phyloP scores from a whole-genome alignment of 495 filamentous ascomycete genomes.

The Hypomontagnella monticulosa region DNA sequence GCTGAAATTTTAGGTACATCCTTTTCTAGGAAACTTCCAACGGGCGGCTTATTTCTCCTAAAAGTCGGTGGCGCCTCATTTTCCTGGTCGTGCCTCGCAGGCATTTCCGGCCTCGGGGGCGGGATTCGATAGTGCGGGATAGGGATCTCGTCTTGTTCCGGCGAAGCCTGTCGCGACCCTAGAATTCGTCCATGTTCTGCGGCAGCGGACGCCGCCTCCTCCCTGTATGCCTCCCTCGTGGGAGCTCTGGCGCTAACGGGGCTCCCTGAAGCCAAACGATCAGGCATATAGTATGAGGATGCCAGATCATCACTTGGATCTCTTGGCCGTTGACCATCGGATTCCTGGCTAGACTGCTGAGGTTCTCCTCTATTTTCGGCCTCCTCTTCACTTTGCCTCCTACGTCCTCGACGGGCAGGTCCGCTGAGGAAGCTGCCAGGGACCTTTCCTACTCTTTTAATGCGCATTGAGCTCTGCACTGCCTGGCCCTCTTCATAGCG shows the following conservation, averaged over 20 bases:
- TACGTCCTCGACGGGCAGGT: constrained; percentile 75
- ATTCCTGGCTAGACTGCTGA: constrained; percentile 48
- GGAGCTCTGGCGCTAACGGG: constrained; percentile 54
- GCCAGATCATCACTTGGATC: constrained; percentile 42
- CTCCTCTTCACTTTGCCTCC: constrained; percentile 80
- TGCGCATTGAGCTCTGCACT: constrained; percentile 72
- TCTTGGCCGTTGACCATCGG: constrained; percentile 47
- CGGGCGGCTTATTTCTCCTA: constrained; percentile 69
- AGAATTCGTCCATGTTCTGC: constrained; percentile 16
- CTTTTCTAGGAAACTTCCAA: constrained; percentile 64
- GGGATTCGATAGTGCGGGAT: constrained; percentile 74
- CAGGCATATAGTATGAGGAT: constrained; percentile 52
- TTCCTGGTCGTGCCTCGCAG: constrained; percentile 76
- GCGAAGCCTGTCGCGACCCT: constrained; percentile 33
- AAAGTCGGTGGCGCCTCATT: constrained; percentile 82
- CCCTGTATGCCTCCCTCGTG: constrained; percentile 47
- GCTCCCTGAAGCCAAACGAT: constrained; percentile 55
- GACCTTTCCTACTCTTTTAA: constrained; percentile 76
- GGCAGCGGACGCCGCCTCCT: constrained; percentile 37
- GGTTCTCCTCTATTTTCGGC: constrained; percentile 53
- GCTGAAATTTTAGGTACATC: constrained; percentile 67
- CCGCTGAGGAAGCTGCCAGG: constrained; percentile 79
- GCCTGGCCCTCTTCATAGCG: constrained; percentile 66
- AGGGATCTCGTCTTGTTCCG: constrained; percentile 45
- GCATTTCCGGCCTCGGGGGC: constrained; percentile 63